Evolutionary conservation across 371 early-diverging fungal genomes (phyloP), one percentile per base, ranked within the genome.

Genomic region (Smittium mucronatum): DNA sequence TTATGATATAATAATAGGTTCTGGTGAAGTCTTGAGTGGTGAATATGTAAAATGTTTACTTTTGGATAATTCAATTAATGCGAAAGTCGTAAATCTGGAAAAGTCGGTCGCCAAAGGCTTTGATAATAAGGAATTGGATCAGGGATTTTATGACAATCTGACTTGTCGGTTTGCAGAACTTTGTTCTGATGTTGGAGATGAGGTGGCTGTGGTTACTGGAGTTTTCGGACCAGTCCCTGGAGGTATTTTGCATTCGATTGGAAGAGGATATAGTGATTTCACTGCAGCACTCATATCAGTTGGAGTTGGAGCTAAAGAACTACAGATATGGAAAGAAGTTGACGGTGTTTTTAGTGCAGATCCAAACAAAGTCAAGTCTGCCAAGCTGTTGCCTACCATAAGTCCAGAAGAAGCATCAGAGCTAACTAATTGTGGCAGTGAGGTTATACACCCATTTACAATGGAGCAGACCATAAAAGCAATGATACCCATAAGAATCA

Each of bases 301-400:
- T 0, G 97, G 92, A 0, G 74, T 93, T 26, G 75, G 81, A 31
- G 93, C 92, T 17, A 81, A 86, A 69, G 98, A 98, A 75, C 82
- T 97, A 64, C 97, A 97, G 75, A 91, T 98, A 26, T 97, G 97
- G 97, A 98, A 98, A 78, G 99, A 98, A 71, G 99, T 98, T 1
- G 98, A 97, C 72, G 98, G 98, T 64, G 95, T 98, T 70, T 98
- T 95, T 72, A 97, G 97, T 0, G 98, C 98, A 0, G 99, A 98
- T 75, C 99, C 99, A 26, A 89, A 95, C 66, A 96, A 96, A 71
- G 95, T 92, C n/a, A 85, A 87, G 34, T 74, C 81, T 5, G 99
- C 99, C 25, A 82, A 90, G 25, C 82, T 95, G 47, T 84, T 98
- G 36, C 84, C 88, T 26, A 85, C 86, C 67, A 96, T 98, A 72